These are phyloP conservation scores for Phytophthora nicotianae DNA, from an alignment of 352 stramenopile genomes.

Conservation along the genomic window DNA sequence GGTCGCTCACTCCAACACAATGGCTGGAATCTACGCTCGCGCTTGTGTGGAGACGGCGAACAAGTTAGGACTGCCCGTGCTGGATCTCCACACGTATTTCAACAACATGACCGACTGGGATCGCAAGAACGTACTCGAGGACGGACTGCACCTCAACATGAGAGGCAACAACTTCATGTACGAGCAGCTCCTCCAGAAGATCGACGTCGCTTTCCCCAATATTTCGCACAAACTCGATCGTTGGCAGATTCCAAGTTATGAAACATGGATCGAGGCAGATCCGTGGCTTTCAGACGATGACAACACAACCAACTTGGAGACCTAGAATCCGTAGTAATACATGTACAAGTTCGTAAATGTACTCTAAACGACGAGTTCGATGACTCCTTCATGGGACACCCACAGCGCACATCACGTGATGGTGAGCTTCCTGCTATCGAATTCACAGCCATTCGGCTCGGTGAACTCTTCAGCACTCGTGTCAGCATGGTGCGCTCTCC, in stretches of 20 bases:
- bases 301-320: background rate
- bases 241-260: conserved; percentile 34
- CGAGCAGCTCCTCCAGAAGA: conserved; percentile 21
- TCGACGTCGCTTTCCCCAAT: conserved; percentile 21
- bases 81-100: conserved; percentile 51
- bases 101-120: conserved; percentile 40
- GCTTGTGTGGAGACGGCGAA: conserved; percentile 48
- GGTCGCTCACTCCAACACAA: conserved; percentile 47
- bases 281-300: conserved; percentile 12
- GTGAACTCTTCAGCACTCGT: conserved; percentile 1
- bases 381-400: background rate
- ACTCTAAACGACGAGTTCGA: background rate
- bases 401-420: conserved; percentile 13
- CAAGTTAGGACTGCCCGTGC: conserved; percentile 30
- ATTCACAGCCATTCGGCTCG: conserved; percentile 4
- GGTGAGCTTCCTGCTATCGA: conserved; percentile 2
- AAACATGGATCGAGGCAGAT: conserved; percentile 14
- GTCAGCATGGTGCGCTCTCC: background rate
- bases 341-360: background rate
- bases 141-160: conserved; percentile 58
- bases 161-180: conserved; percentile 49
- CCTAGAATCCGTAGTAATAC: background rate
- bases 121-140: conserved; percentile 31
- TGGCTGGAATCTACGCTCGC: conserved; percentile 45
- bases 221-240: conserved; percentile 22